A percentile compares a stretch with the other conserved stretches of the same genome.
Evolutionary conservation across 352 stramenopile species (phyloP).

Genomic region (Pythium aristosporum): DNA sequence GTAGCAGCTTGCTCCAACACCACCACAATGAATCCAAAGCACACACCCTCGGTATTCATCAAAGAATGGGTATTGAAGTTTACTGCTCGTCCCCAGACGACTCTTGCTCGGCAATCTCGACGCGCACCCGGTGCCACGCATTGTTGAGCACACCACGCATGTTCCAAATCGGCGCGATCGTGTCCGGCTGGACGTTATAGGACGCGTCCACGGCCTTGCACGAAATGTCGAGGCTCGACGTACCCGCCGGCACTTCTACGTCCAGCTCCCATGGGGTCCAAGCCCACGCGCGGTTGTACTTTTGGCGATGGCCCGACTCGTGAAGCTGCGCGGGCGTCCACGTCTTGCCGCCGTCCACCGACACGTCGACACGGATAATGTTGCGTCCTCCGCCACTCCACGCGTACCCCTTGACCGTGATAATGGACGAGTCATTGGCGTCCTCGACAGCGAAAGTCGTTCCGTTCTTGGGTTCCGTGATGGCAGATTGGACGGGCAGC

Average conservation of each 20-base stretch:
- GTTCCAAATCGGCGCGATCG: constrained; percentile 96
- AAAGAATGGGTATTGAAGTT: background rate
- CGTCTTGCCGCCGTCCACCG: constrained; percentile 91
- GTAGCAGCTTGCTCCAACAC: too few species aligned
- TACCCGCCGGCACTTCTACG: constrained; percentile 83
- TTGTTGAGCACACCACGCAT: constrained; percentile 97
- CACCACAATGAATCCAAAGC: background rate
- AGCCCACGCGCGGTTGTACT: constrained; percentile 91
- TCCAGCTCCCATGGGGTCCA: constrained; percentile 96
- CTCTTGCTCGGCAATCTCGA: constrained; percentile 38
- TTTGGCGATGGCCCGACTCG: constrained; percentile 81
- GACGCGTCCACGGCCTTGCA: constrained; percentile 94
- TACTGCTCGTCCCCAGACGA: constrained; percentile 35
- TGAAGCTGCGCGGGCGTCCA: constrained; percentile 91
- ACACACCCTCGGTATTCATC: constrained; percentile 32
- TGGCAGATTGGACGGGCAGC: constrained; percentile 88
- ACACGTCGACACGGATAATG: constrained; percentile 97
- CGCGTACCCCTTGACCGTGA: constrained; percentile 93
- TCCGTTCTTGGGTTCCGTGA: constrained; percentile 82
- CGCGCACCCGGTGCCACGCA: constrained; percentile 91
- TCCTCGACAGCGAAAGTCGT: constrained; percentile 48
- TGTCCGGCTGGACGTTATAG: constrained; percentile 97
- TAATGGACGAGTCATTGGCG: constrained; percentile 55
- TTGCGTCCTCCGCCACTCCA: constrained; percentile 94
- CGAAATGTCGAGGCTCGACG: constrained; percentile 83